These are phyloP conservation scores for slime mould (Dictyostelium discoideum) DNA, from an alignment of 78 protist species.

Conservation along the genomic window DNA sequence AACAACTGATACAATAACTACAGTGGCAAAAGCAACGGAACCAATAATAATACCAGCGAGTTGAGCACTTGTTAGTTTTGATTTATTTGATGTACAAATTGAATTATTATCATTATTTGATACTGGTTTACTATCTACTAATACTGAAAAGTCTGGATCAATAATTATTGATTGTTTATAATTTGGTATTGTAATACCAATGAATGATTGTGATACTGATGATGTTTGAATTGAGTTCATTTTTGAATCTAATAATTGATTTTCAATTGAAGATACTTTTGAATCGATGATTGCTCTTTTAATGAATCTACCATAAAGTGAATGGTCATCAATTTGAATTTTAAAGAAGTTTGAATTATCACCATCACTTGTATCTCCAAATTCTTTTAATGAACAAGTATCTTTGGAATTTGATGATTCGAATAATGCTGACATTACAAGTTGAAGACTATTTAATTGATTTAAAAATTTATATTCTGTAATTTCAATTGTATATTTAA, in stretches of 20 bases:
- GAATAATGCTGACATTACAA: neutral
- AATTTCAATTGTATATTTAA: slow-evolving; percentile 4
- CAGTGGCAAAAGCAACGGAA: neutral
- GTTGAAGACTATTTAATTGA: neutral
- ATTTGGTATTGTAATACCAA: slow-evolving; percentile 1
- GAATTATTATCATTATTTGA: neutral
- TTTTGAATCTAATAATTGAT: neutral
- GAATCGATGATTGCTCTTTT: neutral
- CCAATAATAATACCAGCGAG: neutral
- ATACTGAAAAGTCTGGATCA: slow-evolving; percentile 34
- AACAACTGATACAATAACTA: neutral
- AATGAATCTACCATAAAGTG: slow-evolving; percentile 30
- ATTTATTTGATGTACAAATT: neutral
- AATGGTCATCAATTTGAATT: neutral
- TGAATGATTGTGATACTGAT: neutral
- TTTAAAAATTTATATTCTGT: neutral
- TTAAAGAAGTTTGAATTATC: neutral
- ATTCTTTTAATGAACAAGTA: neutral
- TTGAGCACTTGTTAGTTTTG: neutral
- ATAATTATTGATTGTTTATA: neutral
- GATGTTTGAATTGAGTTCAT: neutral
- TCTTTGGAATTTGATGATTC: neutral
- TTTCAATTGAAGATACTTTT: neutral
- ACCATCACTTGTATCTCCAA: neutral
- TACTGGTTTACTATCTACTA: neutral